These are phyloP conservation scores for Blastobotrys proliferans DNA, from an alignment of 1,139 yeast genomes.

Conservation along the genomic window DNA sequence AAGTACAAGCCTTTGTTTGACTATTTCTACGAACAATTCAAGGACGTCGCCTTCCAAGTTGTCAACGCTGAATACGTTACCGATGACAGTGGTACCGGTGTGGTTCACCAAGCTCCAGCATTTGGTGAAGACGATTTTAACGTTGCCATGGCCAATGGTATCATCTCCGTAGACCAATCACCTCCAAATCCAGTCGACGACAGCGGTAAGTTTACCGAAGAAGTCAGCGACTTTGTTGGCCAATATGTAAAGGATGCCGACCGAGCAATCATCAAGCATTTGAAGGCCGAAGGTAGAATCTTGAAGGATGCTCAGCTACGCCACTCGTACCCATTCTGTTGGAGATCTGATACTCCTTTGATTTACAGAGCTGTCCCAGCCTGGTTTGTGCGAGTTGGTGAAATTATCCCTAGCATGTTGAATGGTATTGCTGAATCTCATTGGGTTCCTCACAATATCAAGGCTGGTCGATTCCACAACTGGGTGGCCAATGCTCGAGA, in stretches of 20 bases:
- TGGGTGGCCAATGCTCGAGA: conserved; percentile 99
- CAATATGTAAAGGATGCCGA: conserved; percentile 95
- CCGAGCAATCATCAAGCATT: conserved; percentile 75
- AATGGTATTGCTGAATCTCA: conserved; percentile 77
- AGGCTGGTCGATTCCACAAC: conserved; percentile 92
- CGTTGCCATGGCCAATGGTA: conserved; percentile 71
- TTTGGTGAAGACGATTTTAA: conserved; percentile 98
- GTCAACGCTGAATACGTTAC: conserved; percentile 81
- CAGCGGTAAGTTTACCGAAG: conserved; percentile 72
- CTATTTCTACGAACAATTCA: conserved; percentile 71
- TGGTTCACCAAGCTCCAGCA: conserved; percentile 97
- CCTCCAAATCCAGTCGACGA: conserved; percentile 97
- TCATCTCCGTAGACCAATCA: conserved; percentile 59
- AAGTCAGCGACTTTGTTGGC: conserved; percentile 74
- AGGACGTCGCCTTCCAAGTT: conserved; percentile 73
- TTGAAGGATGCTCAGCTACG: conserved; percentile 76
- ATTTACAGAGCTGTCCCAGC: conserved; percentile 96
- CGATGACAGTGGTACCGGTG: conserved; percentile 96
- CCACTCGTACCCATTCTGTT: conserved; percentile 98
- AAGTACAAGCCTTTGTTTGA: conserved; percentile 80
- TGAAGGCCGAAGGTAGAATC: conserved; percentile 74
- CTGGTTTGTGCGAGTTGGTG: conserved; percentile 92
- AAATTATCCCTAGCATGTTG: conserved; percentile 84
- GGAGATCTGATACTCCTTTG: conserved; percentile 99
- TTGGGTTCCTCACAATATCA: conserved; percentile 91